phyloP scores from a whole-genome alignment of 2,329 filamentous ascomycete species.

The Fusarium brachygibbosum region DNA sequence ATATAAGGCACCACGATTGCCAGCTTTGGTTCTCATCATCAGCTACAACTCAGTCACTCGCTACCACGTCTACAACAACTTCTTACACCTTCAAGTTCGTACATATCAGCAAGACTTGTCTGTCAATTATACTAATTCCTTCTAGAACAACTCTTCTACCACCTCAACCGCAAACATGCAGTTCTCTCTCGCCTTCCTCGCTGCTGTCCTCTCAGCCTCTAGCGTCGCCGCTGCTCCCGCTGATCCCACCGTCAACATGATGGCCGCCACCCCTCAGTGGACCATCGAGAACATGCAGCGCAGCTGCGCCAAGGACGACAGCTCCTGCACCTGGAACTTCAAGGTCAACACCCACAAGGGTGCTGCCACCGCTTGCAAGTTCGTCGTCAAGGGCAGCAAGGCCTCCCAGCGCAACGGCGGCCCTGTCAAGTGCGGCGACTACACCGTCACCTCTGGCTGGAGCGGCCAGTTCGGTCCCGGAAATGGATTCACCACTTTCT shows the following conservation, averaged over 20 bases:
- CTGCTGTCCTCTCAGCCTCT: constrained; percentile 47
- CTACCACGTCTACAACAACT: neutral
- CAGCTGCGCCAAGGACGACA: constrained; percentile 55
- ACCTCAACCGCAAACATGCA: constrained; percentile 55
- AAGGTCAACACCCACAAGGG: constrained; percentile 59
- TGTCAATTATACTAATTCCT: neutral
- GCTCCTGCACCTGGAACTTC: constrained; percentile 60
- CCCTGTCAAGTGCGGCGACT: constrained; percentile 61
- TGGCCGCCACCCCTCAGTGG: constrained; percentile 57
- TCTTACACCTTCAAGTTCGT: neutral
- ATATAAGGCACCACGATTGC: neutral
- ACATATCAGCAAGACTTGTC: neutral
- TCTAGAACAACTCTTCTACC: constrained; percentile 15
- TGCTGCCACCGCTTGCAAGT: constrained; percentile 49
- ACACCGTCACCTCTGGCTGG: constrained; percentile 67
- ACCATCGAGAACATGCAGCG: constrained; percentile 57
- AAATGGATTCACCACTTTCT: constrained; percentile 67
- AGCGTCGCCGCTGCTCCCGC: constrained; percentile 54
- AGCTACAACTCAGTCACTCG: constrained; percentile 27
- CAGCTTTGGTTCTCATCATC: neutral
- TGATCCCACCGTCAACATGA: constrained; percentile 55
- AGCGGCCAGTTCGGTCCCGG: constrained; percentile 66
- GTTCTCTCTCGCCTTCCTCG: constrained; percentile 56
- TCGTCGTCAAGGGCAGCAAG: constrained; percentile 49
- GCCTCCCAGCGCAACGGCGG: constrained; percentile 57